Conservation (phyloP, 2,329 filamentous ascomycete genomes). For the Lecanicillium sp. region DNA sequence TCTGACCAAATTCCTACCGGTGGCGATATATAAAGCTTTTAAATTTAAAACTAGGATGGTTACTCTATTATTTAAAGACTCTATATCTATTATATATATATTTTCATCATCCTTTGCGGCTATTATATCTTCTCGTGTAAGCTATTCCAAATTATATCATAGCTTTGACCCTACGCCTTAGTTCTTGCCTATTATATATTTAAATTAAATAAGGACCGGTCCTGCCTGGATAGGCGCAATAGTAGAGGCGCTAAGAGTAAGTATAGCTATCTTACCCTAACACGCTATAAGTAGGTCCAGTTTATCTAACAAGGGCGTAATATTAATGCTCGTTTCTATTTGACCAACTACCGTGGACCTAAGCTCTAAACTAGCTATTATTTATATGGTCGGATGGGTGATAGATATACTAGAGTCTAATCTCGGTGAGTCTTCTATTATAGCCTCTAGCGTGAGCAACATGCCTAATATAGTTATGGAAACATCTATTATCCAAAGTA, state of each 20-base stretch:
- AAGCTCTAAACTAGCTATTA: background rate
- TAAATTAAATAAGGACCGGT: background rate
- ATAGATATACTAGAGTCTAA: background rate
- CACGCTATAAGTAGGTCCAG: background rate
- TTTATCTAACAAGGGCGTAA: background rate
- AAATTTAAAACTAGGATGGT: background rate
- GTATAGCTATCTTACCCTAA: background rate
- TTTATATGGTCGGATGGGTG: background rate
- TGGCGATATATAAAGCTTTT: background rate
- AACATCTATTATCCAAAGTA: background rate
- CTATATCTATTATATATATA: background rate
- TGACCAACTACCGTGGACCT: background rate
- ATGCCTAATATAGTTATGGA: background rate
- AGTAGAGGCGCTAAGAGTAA: background rate
- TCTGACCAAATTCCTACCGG: background rate
- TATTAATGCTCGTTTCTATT: background rate
- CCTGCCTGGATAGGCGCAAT: slow-evolving; percentile 1
- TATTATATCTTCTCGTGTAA: background rate
- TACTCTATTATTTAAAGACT: background rate
- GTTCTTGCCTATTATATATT: background rate
- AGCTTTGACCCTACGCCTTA: background rate
- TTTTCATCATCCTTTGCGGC: background rate
- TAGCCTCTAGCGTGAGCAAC: background rate
- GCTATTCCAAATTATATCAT: background rate
- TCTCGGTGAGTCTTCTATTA: background rate